Evolutionary conservation across 148 eudicot genomes (phyloP), one percentile per base, ranked within the genome.

Genomic region (Chenopodium quinoa): DNA sequence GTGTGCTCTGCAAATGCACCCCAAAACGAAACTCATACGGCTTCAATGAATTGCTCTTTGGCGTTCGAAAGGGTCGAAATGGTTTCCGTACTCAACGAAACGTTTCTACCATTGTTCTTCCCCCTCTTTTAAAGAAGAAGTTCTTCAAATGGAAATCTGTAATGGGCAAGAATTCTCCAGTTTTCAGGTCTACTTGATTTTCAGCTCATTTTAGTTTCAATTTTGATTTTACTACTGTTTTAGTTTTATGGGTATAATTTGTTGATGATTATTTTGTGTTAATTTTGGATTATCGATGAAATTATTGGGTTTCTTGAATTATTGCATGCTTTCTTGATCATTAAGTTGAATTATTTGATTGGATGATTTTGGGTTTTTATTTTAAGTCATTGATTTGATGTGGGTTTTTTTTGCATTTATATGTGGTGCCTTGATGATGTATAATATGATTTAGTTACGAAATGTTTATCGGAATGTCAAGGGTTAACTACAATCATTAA

Each of bases 1-100:
- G 46, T 23, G 72, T 87, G 67, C 72, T 76, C 72, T 87, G 89
- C 79, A 81, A 86, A 87, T 89, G 87, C 73, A 73, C 77, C 40
- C 85, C 47, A 13, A 72, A 79, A 23, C 71, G 84, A 34, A 79
- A 23, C 75, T 44, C 7, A 34, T 77, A 52, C 48, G 80, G 71
- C 47, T 75, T 84, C 82, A 66, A 75, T 20, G 81, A 82, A n/a
- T 50, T 84, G 31, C 70, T 76, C 19, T 85, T 73, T 52, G 86
- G 81, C 34, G 40, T 67, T 78, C 64, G 83, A 64, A 86, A 73
- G 46, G 23, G 11, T 40, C 80, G 86, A 79, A 81, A 75, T 75
- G 75, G 46, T 0, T 73, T 34, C 22, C 76, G 68, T 64, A 82
- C 78, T 67, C 37, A 67, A 16, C 77, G 83, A 75, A 85, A 85